Evolutionary conservation across 2,329 filamentous ascomycete species (phyloP).

Genomic region (Exophiala sideris): DNA sequence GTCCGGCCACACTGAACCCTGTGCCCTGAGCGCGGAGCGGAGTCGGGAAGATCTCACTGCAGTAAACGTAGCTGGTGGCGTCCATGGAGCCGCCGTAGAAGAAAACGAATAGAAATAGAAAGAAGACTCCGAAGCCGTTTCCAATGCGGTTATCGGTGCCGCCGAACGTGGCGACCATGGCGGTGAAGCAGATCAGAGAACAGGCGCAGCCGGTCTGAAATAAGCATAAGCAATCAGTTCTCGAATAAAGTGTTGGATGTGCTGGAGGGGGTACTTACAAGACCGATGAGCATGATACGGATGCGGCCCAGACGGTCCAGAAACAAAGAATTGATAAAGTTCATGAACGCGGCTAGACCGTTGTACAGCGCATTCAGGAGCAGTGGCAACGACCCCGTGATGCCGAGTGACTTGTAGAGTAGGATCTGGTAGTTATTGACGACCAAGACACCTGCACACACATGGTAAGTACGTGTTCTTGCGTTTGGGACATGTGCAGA

Average conservation of each 20-base stretch:
- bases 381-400: conserved; percentile 38
- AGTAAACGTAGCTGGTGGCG: conserved; percentile 46
- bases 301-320: conserved; percentile 39
- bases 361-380: conserved; percentile 44
- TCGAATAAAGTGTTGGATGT: background rate
- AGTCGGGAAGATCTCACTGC: conserved; percentile 46
- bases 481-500: conserved; percentile 27
- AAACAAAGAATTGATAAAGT: conserved; percentile 39
- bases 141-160: conserved; percentile 34
- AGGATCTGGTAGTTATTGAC: conserved; percentile 42
- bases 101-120: conserved; percentile 39
- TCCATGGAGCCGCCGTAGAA: conserved; percentile 45
- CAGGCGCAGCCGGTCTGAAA: conserved; percentile 36
- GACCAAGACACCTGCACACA: conserved; percentile 25
- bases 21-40: conserved; percentile 25
- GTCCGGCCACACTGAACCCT: conserved; percentile 9
- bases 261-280: conserved; percentile 13
- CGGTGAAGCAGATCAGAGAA: conserved; percentile 38
- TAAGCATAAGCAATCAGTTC: no score
- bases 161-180: conserved; percentile 35
- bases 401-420: conserved; percentile 37
- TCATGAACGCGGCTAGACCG: conserved; percentile 38
- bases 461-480: background rate
- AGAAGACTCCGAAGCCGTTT: conserved; percentile 37
- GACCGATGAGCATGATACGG: conserved; percentile 42